Percentiles rank a stretch among this genome's conserved stretches.
phyloP scores from a whole-genome alignment of 23 red algal genomes.

The Cyanidioschyzon merolae region DNA sequence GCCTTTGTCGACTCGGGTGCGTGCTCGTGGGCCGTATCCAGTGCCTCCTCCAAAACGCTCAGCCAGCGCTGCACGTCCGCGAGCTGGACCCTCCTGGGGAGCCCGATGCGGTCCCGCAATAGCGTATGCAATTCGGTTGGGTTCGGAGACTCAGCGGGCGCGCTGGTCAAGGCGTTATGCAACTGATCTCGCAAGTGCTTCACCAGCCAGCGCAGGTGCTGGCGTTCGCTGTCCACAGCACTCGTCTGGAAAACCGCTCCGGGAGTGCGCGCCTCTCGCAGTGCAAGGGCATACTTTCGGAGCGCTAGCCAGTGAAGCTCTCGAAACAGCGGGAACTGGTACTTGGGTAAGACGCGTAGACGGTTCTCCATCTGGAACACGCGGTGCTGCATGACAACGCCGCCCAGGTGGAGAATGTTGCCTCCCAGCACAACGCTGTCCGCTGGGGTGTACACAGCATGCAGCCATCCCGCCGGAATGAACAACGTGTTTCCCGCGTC shows the following conservation, averaged over 20 bases:
- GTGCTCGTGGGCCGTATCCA: neutral
- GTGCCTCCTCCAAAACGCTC: neutral
- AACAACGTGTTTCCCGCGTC: conserved; percentile 26
- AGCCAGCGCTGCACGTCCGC: neutral
- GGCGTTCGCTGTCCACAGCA: neutral
- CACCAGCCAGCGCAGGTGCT: neutral
- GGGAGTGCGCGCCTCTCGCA: neutral
- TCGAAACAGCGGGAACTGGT: conserved; percentile 21
- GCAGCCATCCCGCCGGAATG: conserved; percentile 32
- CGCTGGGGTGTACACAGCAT: conserved; percentile 24
- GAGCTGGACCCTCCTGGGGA: neutral
- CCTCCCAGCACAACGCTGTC: conserved; percentile 25
- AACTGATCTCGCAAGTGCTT: neutral
- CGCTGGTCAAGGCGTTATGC: neutral
- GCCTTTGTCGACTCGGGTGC: neutral
- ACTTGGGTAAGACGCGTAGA: conserved; percentile 18
- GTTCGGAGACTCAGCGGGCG: neutral
- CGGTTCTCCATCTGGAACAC: conserved; percentile 8
- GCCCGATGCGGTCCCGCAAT: neutral
- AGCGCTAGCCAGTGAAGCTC: conserved; percentile 21
- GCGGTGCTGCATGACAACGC: conserved; percentile 15
- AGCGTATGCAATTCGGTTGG: neutral
- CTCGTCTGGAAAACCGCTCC: neutral
- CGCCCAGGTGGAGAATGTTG: conserved; percentile 27
- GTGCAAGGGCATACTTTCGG: neutral